Base-by-base conservation (phyloP, 768 basidiomycete species). In the Trametes sanguinea region DNA sequence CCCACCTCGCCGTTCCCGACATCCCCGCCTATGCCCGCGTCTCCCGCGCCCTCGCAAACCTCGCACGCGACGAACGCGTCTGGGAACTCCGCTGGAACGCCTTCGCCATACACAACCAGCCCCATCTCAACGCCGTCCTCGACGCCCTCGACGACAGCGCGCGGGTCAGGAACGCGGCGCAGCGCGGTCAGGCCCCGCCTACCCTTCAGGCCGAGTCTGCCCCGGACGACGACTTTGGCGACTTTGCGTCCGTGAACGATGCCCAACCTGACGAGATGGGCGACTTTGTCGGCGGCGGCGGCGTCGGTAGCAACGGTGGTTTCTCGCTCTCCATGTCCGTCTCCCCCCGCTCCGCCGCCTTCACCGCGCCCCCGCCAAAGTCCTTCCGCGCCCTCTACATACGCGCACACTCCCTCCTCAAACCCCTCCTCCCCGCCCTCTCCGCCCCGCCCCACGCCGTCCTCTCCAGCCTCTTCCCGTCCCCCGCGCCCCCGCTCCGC, bases 161-260 rank as follows among this genome's bases (percentile, higher is more conserved):
- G 48, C 75, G 76, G 30, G 78, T 79, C 16, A 77, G 77, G 63
- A 72, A 68, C 33, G 69, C 73, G 2, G 75, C 68, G 6, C 71
- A 75, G 13, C 75, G 79, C 48, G 76, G 80, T 0, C 77, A 75
- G 14, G 81, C 80, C 10, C 86, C 89, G 16, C 84, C 90, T 1
- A 85, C 83, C 1, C 81, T 89, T 32, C 68, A 81, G 9, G 85
- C 87, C 14, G 77, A 81, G 54, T 85, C 85, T 11, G 6, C 11
- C 42, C 73, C 77, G 44, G 89, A 93, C 62, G 92, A 95, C 67
- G 93, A 94, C 29, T 96, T 96, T 75, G 95, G 94, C 3, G 94
- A 95, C 70, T 93, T 94, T 71, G 83, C 89, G 80, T 82, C 70
- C 39, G 68, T 65, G 51, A 65, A 68, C 22, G 22, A 22, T 22